Conservation (phyloP, 108 stramenopile genomes). For the Cyclotella baltica region DNA sequence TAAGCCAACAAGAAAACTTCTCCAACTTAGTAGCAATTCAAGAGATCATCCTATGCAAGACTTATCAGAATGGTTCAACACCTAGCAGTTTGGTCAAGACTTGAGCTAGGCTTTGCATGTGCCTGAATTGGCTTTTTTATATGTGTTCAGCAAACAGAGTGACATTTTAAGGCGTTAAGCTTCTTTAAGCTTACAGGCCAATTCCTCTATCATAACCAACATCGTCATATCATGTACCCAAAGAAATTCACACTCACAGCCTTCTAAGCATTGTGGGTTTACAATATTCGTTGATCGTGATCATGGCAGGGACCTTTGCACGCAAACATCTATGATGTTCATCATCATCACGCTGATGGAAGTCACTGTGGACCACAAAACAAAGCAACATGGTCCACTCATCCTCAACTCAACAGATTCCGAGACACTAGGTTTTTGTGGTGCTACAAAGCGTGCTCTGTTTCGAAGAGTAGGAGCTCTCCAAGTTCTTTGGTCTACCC, state of each 20-base stretch:
- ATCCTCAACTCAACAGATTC: constrained; percentile 5
- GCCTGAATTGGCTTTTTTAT: background rate
- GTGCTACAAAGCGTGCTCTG: background rate
- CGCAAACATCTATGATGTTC: background rate
- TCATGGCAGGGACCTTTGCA: background rate
- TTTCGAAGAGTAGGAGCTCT: background rate
- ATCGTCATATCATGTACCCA: constrained; percentile 29
- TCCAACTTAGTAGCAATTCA: background rate
- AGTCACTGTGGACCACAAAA: background rate
- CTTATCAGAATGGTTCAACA: background rate
- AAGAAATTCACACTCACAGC: background rate
- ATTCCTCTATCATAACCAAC: constrained; percentile 3
- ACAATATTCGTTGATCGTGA: constrained; percentile 9
- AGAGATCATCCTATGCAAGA: background rate
- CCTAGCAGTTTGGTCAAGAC: background rate
- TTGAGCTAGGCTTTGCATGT: background rate
- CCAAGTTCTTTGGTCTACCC: constrained; percentile 1
- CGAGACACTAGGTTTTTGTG: background rate
- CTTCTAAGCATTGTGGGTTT: background rate
- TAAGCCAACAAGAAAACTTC: background rate
- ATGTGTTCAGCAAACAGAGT: background rate
- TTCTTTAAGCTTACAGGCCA: background rate
- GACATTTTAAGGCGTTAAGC: constrained; percentile 9
- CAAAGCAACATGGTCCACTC: background rate
- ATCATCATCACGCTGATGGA: background rate